Evolutionary conservation across 2,329 filamentous ascomycete genomes (phyloP).

Genomic region (Alternaria tenuissima): DNA sequence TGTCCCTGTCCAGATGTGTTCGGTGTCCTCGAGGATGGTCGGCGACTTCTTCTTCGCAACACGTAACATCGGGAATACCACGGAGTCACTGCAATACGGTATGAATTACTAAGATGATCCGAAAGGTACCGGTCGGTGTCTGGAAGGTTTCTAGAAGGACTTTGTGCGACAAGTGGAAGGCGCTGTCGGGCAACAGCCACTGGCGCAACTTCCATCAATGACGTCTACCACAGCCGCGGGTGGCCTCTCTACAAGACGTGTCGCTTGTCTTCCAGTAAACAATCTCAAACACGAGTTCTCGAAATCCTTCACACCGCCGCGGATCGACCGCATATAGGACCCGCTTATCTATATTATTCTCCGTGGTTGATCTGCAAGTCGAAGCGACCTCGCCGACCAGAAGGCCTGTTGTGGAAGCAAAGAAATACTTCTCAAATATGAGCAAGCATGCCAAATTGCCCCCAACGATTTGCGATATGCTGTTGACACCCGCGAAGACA

Average conservation of each 20-base stretch:
- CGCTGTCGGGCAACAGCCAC: background rate
- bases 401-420: conserved; percentile 2
- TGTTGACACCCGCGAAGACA: background rate
- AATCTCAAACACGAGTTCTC: background rate
- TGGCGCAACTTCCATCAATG: background rate
- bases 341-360: conserved; percentile 2
- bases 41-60: background rate
- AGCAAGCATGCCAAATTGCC: conserved; percentile 3
- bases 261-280: background rate
- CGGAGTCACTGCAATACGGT: background rate
- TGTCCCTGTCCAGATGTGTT: background rate
- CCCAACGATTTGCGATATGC: background rate
- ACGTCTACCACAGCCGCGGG: background rate
- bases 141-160: background rate
- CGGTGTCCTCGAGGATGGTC: background rate
- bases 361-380: background rate
- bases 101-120: background rate
- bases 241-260: background rate
- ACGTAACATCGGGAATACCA: background rate
- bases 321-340: background rate
- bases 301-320: background rate
- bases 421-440: conserved; percentile 5
- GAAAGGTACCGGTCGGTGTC: background rate
- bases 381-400: conserved; percentile 18
- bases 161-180: background rate